Conservation (phyloP, 805 yeast species). For the Brettanomyces naardenensis region DNA sequence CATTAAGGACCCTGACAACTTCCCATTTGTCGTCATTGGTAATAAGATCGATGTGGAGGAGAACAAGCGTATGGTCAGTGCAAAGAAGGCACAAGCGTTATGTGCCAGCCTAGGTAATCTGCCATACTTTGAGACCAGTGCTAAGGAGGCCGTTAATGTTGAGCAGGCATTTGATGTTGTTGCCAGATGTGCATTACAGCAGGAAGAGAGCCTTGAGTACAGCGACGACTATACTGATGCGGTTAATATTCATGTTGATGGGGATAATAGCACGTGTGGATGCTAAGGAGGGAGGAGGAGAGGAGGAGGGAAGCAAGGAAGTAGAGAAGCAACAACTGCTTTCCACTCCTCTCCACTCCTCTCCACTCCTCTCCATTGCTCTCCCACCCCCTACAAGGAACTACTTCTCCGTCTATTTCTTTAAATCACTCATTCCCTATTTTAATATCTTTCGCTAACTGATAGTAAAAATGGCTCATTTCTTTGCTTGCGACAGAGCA, state of each 20-base stretch:
- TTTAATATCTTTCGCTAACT: too few species aligned
- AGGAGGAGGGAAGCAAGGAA: too few species aligned
- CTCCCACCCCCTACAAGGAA: too few species aligned
- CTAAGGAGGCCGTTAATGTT: constrained; percentile 92
- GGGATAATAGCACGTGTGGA: constrained; percentile 67
- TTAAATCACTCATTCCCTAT: too few species aligned
- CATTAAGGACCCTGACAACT: constrained; percentile 86
- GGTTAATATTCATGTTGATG: constrained; percentile 86
- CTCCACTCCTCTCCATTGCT: too few species aligned
- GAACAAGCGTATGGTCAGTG: constrained; percentile 63
- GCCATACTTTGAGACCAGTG: constrained; percentile 96
- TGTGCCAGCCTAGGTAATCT: constrained; percentile 49
- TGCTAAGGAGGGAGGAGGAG: constrained; percentile 41
- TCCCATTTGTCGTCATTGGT: constrained; percentile 93
- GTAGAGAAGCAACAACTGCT: too few species aligned
- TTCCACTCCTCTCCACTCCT: too few species aligned
- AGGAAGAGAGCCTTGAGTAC: constrained; percentile 86
- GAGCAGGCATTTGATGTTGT: constrained; percentile 94
- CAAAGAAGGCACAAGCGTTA: constrained; percentile 40
- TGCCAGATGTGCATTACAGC: constrained; percentile 92
- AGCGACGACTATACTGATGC: constrained; percentile 95
- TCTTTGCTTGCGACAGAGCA: too few species aligned
- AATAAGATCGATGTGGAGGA: constrained; percentile 95
- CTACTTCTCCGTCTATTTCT: too few species aligned
- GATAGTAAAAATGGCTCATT: too few species aligned